Base-by-base conservation (phyloP, 306 rosid species). In the Cicer yamashitae region DNA sequence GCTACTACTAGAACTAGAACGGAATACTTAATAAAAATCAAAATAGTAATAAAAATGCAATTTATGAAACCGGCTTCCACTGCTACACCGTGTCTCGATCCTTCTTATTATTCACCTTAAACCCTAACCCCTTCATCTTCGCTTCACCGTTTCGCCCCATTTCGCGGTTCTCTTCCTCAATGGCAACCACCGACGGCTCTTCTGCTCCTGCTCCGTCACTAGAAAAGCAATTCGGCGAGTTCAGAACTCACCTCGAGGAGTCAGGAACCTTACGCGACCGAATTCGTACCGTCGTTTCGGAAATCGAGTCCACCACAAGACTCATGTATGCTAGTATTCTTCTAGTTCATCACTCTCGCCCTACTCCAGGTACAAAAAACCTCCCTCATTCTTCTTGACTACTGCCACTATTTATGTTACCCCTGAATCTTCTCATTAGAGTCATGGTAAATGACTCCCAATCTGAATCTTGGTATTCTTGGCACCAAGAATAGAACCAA, bases 321-420 rank as follows among this genome's bases (percentile, higher is more conserved):
- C 67, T 90, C 66, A 87, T 90, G 74, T 86, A 91, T 56, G 91
- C 96, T 17, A 83, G 83, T 70, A 82, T 94, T 51, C 97, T 91
- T 65, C 86, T 90, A 8, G 96, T 94, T 65, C 98, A 94, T 76
- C 96, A 94, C 68, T 90, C 96, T 82, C 92, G 96, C 7, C 86
- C 93, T 11, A 85, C 89, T 39, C 89, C 96, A 12, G 98, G 97
- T 94, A 89, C 54, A 38, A 20, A 10, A 34, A 17, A 1, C 22
- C 5, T 17, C 4, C 37, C 6, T 50, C 59, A 9, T 46, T 14
- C 47, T 54, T 40, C 52, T 74, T 14, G 18, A 17, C 18, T 17
- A 17, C 18, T 17, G 18, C 18, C 18, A 17, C 18, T 17, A 17
- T 17, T 17, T 17, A 17, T 17, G 18, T 17, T 17, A 17, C 22